A percentile compares a stretch with the other conserved stretches of the same genome.
These are phyloP conservation scores for Annona cherimola DNA, from an alignment of 164 flowering plant genomes.

Conservation along the genomic window DNA sequence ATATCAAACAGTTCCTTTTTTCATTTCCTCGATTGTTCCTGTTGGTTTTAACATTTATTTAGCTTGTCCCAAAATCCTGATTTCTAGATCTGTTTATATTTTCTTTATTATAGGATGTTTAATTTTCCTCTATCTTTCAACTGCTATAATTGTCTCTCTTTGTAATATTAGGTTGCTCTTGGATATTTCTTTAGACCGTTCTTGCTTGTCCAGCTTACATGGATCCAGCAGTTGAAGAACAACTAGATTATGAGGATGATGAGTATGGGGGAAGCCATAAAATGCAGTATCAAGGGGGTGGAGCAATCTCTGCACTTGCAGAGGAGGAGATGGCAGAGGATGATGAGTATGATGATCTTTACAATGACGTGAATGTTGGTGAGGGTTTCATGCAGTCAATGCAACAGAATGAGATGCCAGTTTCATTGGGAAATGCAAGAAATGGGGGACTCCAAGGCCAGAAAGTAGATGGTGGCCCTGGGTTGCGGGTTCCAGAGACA, in stretches of 20 bases:
- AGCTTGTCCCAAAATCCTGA: neutral
- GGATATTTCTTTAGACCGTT: slow-evolving; percentile 5
- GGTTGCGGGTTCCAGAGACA: slow-evolving; percentile 28
- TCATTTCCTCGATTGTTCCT: neutral
- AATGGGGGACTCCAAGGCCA: slow-evolving; percentile 39
- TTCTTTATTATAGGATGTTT: neutral
- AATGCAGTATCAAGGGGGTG: slow-evolving; percentile 63
- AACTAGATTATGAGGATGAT: slow-evolving; percentile 71
- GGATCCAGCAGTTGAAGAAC: slow-evolving; percentile 67
- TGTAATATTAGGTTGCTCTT: slow-evolving; percentile 2
- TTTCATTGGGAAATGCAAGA: slow-evolving; percentile 24
- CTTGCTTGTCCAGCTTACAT: slow-evolving; percentile 17
- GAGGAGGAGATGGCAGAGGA: slow-evolving; percentile 73
- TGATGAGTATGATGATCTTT: slow-evolving; percentile 68
- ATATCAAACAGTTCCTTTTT: neutral
- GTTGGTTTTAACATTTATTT: neutral
- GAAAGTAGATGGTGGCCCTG: slow-evolving; percentile 27
- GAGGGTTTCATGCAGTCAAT: slow-evolving; percentile 53
- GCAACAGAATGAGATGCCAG: slow-evolving; percentile 34
- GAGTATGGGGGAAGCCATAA: slow-evolving; percentile 60
- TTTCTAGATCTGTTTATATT: neutral
- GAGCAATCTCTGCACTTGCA: slow-evolving; percentile 70
- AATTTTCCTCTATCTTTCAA: neutral
- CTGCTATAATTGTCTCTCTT: neutral
- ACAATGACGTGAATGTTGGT: slow-evolving; percentile 69